Percentiles rank a stretch among this genome's conserved stretches.
Conservation (phyloP, 1,139 yeast species). For the Debaryomyces udenii region DNA sequence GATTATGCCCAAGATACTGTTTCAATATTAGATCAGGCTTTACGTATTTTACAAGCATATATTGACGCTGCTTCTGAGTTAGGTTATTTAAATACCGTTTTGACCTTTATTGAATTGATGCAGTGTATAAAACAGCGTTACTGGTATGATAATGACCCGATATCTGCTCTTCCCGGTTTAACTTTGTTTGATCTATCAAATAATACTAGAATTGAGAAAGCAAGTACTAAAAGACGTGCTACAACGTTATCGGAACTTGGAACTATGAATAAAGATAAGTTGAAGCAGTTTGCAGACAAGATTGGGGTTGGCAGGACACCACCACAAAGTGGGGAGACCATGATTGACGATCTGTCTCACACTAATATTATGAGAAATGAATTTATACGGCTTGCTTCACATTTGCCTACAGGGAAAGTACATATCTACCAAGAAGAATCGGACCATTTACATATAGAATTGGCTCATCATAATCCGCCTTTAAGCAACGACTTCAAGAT, state of each 20-base stretch:
- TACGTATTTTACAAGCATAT: conserved; percentile 91
- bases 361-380: conserved; percentile 29
- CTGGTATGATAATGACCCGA: conserved; percentile 82
- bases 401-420: conserved; percentile 51
- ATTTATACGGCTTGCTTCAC: conserved; percentile 47
- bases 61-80: conserved; percentile 88
- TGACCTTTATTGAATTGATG: conserved; percentile 69
- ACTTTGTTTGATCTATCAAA: conserved; percentile 21
- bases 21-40: conserved; percentile 88
- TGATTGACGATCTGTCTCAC: conserved; percentile 12
- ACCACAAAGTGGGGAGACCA: conserved; percentile 29
- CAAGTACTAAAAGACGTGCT: conserved; percentile 23
- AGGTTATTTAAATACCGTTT: conserved; percentile 67
- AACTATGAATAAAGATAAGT: conserved; percentile 25
- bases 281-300: conserved; percentile 35
- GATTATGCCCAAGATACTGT: conserved; percentile 95
- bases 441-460: conserved; percentile 42
- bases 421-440: conserved; percentile 34
- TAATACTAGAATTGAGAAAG: conserved; percentile 13
- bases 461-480: conserved; percentile 58
- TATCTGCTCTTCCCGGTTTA: conserved; percentile 73
- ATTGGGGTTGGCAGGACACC: conserved; percentile 34
- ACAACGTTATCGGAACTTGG: conserved; percentile 20
- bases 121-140: conserved; percentile 86
- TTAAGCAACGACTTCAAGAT: conserved; percentile 63